A percentile compares a stretch with the other conserved stretches of the same genome.
phyloP scores from a whole-genome alignment of 2,329 filamentous ascomycete genomes.

The Dothiorella sarmentorum region DNA sequence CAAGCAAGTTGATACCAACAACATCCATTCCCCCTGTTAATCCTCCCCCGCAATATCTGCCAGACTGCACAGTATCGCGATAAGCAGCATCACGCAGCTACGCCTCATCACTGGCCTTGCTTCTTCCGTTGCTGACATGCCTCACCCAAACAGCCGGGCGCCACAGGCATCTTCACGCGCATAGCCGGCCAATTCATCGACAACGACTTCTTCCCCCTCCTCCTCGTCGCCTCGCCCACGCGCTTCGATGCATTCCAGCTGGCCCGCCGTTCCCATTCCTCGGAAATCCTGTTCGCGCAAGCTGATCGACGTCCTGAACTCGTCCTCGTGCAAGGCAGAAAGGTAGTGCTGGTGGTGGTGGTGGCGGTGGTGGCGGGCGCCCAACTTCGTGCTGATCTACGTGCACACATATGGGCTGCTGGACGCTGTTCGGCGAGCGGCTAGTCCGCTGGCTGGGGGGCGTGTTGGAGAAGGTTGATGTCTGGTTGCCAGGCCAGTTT shows the following conservation, averaged over 20 bases:
- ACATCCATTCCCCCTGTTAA: no score
- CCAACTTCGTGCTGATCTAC: slow-evolving; percentile 12
- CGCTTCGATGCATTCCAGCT: slow-evolving; percentile 2
- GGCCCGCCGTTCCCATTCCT: slow-evolving; percentile 12
- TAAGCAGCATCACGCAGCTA: no score
- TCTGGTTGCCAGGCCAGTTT: slow-evolving; percentile 4
- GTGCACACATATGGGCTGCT: slow-evolving; percentile 5
- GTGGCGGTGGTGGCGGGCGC: background rate
- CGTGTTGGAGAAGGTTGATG: slow-evolving; percentile 14
- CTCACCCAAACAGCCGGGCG: background rate
- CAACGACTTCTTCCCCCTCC: slow-evolving; percentile 9
- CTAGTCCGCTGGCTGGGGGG: slow-evolving; percentile 4
- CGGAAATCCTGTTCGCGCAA: slow-evolving; percentile 10
- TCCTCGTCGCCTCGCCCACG: background rate
- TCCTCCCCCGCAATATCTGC: no score
- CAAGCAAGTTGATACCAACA: no score
- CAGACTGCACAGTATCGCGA: background rate
- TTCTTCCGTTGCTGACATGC: background rate
- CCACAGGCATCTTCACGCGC: background rate
- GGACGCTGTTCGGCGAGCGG: slow-evolving; percentile 11
- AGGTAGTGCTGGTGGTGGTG: background rate
- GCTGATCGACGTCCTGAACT: slow-evolving; percentile 13
- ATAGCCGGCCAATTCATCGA: slow-evolving; percentile 3
- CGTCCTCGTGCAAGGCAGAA: slow-evolving; percentile 9
- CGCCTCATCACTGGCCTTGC: no score